A percentile compares a stretch with the other conserved stretches of the same genome.
Conservation (phyloP, 495 filamentous ascomycete species). For the Antarctomyces pellizariae region DNA sequence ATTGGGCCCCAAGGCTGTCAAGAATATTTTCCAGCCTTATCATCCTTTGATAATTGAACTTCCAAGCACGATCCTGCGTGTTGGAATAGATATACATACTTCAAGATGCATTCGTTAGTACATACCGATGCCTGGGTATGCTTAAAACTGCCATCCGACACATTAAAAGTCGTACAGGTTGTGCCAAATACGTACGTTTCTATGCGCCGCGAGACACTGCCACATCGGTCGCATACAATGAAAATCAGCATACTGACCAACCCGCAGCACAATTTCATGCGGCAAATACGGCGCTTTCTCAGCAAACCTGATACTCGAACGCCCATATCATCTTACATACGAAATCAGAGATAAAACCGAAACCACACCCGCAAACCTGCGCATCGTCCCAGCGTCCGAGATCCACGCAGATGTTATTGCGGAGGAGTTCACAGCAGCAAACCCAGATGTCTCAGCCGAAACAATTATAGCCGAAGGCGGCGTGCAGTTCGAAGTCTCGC, state of each 20-base stretch:
- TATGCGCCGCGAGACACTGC: conserved; percentile 8
- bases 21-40: too few relatives aligned
- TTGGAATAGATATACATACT: too few relatives aligned
- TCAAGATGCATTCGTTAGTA: conserved; percentile 25
- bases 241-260: conserved; percentile 4
- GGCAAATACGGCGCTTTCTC: conserved; percentile 82
- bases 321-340: conserved; percentile 77
- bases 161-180: conserved; percentile 37
- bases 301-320: conserved; percentile 61
- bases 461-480: conserved; percentile 20
- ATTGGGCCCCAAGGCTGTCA: too few relatives aligned
- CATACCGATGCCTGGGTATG: conserved; percentile 38
- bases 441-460: conserved; percentile 12
- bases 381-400: conserved; percentile 60
- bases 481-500: conserved; percentile 24
- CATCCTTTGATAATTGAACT: too few relatives aligned
- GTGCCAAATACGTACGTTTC: conserved; percentile 52
- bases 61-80: too few relatives aligned
- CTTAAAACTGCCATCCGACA: conserved; percentile 43
- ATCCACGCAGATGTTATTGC: conserved; percentile 58
- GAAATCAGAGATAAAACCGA: conserved; percentile 52
- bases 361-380: conserved; percentile 32
- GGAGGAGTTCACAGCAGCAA: conserved; percentile 18
- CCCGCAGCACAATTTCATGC: conserved; percentile 46
- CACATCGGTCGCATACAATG: conserved; percentile 9